Percentiles rank a stretch among this genome's conserved stretches.
phyloP scores from a whole-genome alignment of 2,329 filamentous ascomycete genomes.

The Chalara sp. region DNA sequence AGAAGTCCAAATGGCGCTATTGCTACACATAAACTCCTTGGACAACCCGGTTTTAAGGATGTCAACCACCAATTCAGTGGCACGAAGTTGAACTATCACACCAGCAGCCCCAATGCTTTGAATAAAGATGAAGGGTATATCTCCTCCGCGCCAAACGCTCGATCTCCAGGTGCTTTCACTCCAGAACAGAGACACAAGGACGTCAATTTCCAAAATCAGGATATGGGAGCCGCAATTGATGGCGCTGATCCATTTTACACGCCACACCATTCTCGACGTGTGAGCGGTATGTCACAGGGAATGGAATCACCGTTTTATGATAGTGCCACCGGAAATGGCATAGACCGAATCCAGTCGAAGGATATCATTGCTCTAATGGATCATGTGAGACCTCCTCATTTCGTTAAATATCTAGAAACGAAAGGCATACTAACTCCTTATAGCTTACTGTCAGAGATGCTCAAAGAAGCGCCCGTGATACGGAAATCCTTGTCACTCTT shows the following conservation, averaged over 20 bases:
- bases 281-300: conserved; percentile 87
- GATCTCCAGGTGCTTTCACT: conserved; percentile 39
- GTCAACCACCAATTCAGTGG: conserved; percentile 35
- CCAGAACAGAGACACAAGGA: conserved; percentile 38
- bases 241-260: conserved; percentile 59
- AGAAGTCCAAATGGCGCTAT: conserved; percentile 51
- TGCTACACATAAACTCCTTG: conserved; percentile 35
- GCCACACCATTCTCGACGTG: conserved; percentile 55
- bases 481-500: conserved; percentile 89
- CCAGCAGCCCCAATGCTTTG: conserved; percentile 48
- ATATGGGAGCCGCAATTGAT: conserved; percentile 43
- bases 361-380: conserved; percentile 98
- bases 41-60: conserved; percentile 26
- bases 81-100: conserved; percentile 19
- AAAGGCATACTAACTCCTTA: conserved; percentile 9
- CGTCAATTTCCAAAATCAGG: conserved; percentile 43
- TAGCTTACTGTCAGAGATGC: conserved; percentile 91
- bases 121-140: conserved; percentile 88
- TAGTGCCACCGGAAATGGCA: conserved; percentile 75
- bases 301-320: conserved; percentile 89
- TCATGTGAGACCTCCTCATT: conserved; percentile 51
- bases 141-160: conserved; percentile 57
- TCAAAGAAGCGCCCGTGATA: conserved; percentile 91
- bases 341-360: conserved; percentile 89
- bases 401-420: background rate